phyloP scores from a whole-genome alignment of 2,329 filamentous ascomycete genomes.

The Phialemoniopsis sp. region DNA sequence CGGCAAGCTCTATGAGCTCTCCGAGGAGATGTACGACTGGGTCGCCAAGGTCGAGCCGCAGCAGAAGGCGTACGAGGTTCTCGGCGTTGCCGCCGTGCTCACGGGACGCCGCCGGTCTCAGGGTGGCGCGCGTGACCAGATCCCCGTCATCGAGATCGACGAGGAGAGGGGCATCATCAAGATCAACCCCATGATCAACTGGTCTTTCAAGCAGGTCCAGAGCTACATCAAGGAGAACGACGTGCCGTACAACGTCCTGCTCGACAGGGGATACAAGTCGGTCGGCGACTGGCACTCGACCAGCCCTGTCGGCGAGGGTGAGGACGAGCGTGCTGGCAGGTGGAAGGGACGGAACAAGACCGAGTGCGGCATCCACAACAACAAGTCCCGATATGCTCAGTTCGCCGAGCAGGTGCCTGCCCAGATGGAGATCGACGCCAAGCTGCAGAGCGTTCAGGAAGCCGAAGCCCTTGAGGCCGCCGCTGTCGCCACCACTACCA shows the following conservation, averaged over 20 bases:
- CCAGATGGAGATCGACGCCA: too few species aligned
- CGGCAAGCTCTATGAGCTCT: slow-evolving; percentile 80
- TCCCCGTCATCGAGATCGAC: slow-evolving; percentile 90
- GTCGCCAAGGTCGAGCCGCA: slow-evolving; percentile 96
- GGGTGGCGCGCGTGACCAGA: slow-evolving; percentile 84
- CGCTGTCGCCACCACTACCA: too few species aligned
- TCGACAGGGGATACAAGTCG: slow-evolving; percentile 96
- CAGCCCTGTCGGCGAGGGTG: slow-evolving; percentile 79
- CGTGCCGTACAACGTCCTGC: slow-evolving; percentile 88
- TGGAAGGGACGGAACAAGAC: slow-evolving; percentile 98
- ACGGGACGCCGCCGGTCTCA: slow-evolving; percentile 90
- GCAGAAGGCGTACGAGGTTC: slow-evolving; percentile 81
- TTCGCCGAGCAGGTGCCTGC: slow-evolving; percentile 35
- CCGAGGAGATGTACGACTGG: slow-evolving; percentile 92
- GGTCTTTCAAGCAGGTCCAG: slow-evolving; percentile 87
- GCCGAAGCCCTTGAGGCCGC: too few species aligned
- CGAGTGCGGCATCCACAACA: slow-evolving; percentile 98
- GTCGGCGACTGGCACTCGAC: slow-evolving; percentile 98
- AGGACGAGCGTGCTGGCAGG: slow-evolving; percentile 92
- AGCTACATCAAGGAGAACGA: slow-evolving; percentile 80
- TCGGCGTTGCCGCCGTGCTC: slow-evolving; percentile 84
- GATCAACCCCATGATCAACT: slow-evolving; percentile 95
- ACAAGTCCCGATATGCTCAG: slow-evolving; percentile 86
- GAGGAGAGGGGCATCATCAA: slow-evolving; percentile 86
- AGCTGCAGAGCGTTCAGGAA: too few species aligned